Evolutionary conservation across 2,329 filamentous ascomycete genomes (phyloP).

Genomic region (Talaromyces atroroseus): DNA sequence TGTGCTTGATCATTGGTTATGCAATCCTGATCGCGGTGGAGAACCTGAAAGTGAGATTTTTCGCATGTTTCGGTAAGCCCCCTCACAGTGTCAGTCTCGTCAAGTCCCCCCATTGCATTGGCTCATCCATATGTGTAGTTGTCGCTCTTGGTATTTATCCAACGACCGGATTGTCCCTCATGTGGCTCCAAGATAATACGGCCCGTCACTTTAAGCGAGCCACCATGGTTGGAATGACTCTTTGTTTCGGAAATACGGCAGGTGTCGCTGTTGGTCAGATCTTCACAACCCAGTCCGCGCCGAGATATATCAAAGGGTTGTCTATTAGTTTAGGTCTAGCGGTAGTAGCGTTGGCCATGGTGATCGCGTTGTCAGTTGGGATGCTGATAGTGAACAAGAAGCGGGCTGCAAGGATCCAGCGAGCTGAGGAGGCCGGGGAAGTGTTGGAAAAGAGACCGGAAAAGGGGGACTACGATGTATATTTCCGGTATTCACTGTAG

Average conservation of each 20-base stretch:
- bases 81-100: neutral
- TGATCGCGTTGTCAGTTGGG: constrained; percentile 5
- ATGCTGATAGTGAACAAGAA: constrained; percentile 9
- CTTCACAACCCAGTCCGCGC: constrained; percentile 6
- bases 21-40: constrained; percentile 8
- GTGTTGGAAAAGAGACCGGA: constrained; percentile 4
- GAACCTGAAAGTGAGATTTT: constrained; percentile 8
- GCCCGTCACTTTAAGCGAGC: constrained; percentile 8
- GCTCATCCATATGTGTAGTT: constrained; percentile 3
- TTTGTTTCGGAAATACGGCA: constrained; percentile 7
- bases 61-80: constrained; percentile 8
- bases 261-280: constrained; percentile 9
- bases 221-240: constrained; percentile 5
- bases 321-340: constrained; percentile 8
- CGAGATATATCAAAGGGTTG: constrained; percentile 6
- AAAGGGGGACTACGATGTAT: constrained; percentile 7
- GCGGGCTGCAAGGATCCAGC: constrained; percentile 6
- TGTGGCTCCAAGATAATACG: constrained; percentile 7
- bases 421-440: constrained; percentile 5
- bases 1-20: constrained; percentile 10
- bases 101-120: neutral
- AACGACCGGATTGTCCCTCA: constrained; percentile 7
- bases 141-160: constrained; percentile 7
- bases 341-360: constrained; percentile 8
- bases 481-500: constrained; percentile 7